Percentiles rank a stretch among this genome's conserved stretches.
phyloP scores from a whole-genome alignment of 805 yeast genomes.

The Zygotorulaspora danielsina region DNA sequence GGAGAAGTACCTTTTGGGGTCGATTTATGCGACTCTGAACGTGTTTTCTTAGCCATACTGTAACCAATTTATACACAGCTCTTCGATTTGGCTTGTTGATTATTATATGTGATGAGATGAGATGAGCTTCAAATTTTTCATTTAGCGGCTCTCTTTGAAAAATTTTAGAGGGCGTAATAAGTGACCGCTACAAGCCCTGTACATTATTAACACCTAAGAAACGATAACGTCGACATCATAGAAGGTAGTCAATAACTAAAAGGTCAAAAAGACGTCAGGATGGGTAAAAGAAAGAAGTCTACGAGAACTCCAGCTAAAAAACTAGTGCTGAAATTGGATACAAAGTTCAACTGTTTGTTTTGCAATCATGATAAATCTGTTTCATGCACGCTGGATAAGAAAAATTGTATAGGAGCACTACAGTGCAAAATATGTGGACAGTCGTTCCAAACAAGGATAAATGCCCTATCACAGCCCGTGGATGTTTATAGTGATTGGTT shows the following conservation, averaged over 20 bases:
- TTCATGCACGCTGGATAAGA: conserved; percentile 81
- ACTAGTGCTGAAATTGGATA: conserved; percentile 72
- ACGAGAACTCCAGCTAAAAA: conserved; percentile 76
- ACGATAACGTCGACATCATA: too few species aligned
- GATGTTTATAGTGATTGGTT: conserved; percentile 97
- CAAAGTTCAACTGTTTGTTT: conserved; percentile 83
- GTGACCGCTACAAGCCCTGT: too few species aligned
- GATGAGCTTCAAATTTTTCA: conserved; percentile 13
- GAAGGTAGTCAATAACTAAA: too few species aligned
- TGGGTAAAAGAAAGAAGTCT: conserved; percentile 82
- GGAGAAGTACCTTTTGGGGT: conserved; percentile 17
- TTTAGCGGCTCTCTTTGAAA: neutral
- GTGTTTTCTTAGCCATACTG: conserved; percentile 20
- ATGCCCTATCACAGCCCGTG: conserved; percentile 74
- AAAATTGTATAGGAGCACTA: conserved; percentile 74
- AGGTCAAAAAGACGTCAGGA: conserved; percentile 3
- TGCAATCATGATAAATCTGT: conserved; percentile 95
- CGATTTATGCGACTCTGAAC: conserved; percentile 15
- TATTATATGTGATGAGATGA: conserved; percentile 21
- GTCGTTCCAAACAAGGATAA: conserved; percentile 82
- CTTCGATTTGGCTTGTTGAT: neutral
- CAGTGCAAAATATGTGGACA: conserved; percentile 94
- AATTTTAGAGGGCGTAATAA: conserved; percentile 6
- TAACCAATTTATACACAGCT: neutral
- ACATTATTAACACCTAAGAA: too few species aligned